Percentiles rank a stretch among this genome's conserved stretches.
These are phyloP conservation scores for Bipolaris zeicola DNA, from an alignment of 2,329 filamentous ascomycete species.

Conservation along the genomic window DNA sequence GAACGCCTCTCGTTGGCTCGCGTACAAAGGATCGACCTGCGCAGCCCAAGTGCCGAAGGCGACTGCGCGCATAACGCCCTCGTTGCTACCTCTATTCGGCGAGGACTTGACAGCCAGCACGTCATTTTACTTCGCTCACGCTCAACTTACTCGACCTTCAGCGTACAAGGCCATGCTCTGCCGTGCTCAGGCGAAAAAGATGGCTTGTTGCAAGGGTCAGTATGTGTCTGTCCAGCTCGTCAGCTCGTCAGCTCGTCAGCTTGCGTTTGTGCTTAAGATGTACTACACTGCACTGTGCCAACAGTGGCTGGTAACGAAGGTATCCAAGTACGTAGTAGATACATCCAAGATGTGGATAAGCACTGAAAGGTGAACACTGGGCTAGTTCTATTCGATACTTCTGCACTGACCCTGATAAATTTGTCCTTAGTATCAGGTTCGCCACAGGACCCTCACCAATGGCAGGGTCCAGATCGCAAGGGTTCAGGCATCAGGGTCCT, in stretches of 20 bases:
- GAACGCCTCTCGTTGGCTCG: background rate
- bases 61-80: background rate
- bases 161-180: background rate
- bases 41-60: background rate
- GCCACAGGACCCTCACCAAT: background rate
- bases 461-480: background rate
- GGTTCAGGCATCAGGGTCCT: too few species aligned
- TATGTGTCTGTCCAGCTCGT: background rate
- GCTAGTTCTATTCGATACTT: background rate
- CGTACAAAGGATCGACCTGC: background rate
- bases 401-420: background rate
- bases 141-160: background rate
- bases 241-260: background rate
- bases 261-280: background rate
- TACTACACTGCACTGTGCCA: background rate
- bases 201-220: background rate
- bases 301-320: background rate
- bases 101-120: too few species aligned
- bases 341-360: background rate
- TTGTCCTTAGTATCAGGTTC: background rate
- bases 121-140: background rate
- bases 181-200: background rate
- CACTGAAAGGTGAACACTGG: background rate
- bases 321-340: background rate
- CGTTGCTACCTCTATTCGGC: too few species aligned